phyloP scores from a whole-genome alignment of 371 early-diverging fungal genomes.

The Apophysomyces variabilis region DNA sequence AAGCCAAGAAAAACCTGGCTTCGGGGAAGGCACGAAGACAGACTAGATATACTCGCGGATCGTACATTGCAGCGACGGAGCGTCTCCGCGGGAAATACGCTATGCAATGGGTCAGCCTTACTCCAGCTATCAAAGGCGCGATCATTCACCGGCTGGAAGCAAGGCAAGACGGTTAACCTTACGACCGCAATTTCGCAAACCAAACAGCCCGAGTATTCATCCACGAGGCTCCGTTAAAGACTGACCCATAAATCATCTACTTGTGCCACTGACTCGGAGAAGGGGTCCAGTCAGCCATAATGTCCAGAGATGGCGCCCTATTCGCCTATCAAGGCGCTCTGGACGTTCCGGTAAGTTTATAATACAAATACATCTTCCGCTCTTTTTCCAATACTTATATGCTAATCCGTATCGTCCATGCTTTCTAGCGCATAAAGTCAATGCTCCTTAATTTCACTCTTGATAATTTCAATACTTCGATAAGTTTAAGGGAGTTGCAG shows the following conservation, averaged over 20 bases:
- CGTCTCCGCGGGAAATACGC: conserved; percentile 11
- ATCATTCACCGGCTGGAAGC: neutral
- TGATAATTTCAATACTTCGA: too few species aligned
- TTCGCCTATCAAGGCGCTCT: conserved; percentile 18
- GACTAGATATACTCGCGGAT: neutral
- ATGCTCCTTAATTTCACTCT: too few species aligned
- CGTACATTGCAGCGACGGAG: neutral
- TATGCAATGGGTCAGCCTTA: neutral
- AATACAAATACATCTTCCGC: neutral
- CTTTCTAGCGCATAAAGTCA: neutral
- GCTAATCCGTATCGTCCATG: neutral
- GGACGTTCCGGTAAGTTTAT: conserved; percentile 9
- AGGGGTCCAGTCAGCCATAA: conserved; percentile 6
- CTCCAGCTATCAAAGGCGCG: neutral
- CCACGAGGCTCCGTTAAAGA: too few species aligned
- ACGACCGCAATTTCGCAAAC: neutral
- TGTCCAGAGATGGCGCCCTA: conserved; percentile 16
- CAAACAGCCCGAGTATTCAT: neutral
- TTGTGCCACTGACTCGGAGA: neutral
- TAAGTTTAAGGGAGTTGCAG: too few species aligned
- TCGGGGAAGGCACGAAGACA: neutral
- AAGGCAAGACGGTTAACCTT: neutral
- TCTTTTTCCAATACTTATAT: neutral
- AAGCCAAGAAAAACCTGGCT: conserved; percentile 7
- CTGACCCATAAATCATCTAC: neutral